A percentile compares a stretch with the other conserved stretches of the same genome.
phyloP scores from a whole-genome alignment of 1,284 basidiomycete genomes.

The Marasmius tenuissimus region DNA sequence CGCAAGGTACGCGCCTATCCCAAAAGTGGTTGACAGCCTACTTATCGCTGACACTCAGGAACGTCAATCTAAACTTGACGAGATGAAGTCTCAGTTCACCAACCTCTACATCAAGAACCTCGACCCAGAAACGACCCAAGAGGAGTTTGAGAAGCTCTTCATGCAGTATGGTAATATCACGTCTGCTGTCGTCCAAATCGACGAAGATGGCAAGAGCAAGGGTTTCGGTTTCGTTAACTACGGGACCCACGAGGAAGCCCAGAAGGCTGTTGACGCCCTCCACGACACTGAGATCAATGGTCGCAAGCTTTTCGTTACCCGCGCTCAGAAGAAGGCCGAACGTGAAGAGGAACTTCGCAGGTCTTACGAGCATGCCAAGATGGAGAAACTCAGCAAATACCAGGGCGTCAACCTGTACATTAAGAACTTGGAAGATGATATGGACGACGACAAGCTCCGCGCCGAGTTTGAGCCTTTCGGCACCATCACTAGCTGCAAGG shows the following conservation, averaged over 20 bases:
- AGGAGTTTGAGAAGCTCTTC: conserved; percentile 89
- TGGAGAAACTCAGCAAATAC: conserved; percentile 98
- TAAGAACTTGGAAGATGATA: conserved; percentile 96
- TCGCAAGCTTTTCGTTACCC: conserved; percentile 93
- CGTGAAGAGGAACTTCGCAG: conserved; percentile 96
- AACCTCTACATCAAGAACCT: conserved; percentile 99
- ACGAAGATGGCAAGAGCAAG: conserved; percentile 90
- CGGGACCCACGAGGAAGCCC: conserved; percentile 90
- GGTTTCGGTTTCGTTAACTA: conserved; percentile 99
- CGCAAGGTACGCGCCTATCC: conserved; percentile 69
- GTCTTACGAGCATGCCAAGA: conserved; percentile 94
- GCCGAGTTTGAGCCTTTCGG: conserved; percentile 97
- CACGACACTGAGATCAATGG: conserved; percentile 88
- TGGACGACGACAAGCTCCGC: conserved; percentile 94
- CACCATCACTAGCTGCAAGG: conserved; percentile 97
- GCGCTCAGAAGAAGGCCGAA: conserved; percentile 99
- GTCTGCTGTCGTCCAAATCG: conserved; percentile 80
- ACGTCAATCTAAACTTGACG: conserved; percentile 97
- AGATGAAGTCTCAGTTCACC: conserved; percentile 95
- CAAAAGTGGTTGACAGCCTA: conserved; percentile 1
- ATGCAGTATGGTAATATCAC: conserved; percentile 82
- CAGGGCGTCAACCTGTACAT: conserved; percentile 99
- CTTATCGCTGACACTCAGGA: conserved; percentile 49
- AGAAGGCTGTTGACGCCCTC: conserved; percentile 86
- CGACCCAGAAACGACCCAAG: conserved; percentile 81